phyloP scores from a whole-genome alignment of 306 rosid genomes.

The Cucurbita argyrosperma region DNA sequence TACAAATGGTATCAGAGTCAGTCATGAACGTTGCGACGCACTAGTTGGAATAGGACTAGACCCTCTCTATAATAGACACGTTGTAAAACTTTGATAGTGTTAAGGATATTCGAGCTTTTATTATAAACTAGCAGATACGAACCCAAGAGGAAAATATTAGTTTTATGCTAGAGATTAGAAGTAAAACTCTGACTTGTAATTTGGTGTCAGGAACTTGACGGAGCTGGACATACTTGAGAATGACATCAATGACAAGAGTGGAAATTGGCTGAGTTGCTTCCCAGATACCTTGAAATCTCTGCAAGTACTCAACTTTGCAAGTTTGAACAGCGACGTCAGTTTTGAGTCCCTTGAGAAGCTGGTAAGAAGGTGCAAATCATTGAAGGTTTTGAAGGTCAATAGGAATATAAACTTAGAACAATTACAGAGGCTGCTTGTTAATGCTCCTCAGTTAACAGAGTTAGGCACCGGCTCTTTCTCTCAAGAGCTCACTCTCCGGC shows the following conservation, averaged over 20 bases:
- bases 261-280: slow-evolving; percentile 72
- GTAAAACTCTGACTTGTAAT: slow-evolving; percentile 7
- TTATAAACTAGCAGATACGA: too few species aligned
- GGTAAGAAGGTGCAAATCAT: slow-evolving; percentile 52
- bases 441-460: slow-evolving; percentile 47
- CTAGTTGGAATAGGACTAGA: too few species aligned
- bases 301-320: slow-evolving; percentile 61
- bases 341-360: slow-evolving; percentile 67
- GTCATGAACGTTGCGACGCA: too few species aligned
- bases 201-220: slow-evolving; percentile 51
- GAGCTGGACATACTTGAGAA: slow-evolving; percentile 76
- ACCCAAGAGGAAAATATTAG: too few species aligned
- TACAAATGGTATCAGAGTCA: too few species aligned
- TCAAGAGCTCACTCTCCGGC: slow-evolving; percentile 39
- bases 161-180: too few species aligned
- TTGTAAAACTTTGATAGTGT: too few species aligned
- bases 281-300: slow-evolving; percentile 64
- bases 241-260: slow-evolving; percentile 53
- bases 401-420: slow-evolving; percentile 45
- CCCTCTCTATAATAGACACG: too few species aligned
- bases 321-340: slow-evolving; percentile 35
- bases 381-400: slow-evolving; percentile 59
- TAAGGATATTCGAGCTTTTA: too few species aligned
- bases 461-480: slow-evolving; percentile 62
- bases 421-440: slow-evolving; percentile 37